Evolutionary conservation across 1,284 basidiomycete species (phyloP).

Genomic region (Ceratobasidium theobromae): DNA sequence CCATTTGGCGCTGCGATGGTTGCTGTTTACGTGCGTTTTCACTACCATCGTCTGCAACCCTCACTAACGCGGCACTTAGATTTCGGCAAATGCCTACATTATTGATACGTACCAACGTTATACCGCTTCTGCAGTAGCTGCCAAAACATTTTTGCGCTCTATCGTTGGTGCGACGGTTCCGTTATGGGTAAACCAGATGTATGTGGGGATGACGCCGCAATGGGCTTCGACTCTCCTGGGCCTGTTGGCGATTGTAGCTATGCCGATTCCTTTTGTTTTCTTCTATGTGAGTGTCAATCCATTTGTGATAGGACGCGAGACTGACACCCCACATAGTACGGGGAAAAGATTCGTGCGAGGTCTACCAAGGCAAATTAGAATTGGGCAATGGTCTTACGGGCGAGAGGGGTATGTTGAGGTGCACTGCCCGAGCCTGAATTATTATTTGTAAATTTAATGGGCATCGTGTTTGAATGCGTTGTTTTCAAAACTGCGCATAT

Average conservation of each 20-base stretch:
- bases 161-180: slow-evolving; percentile 46
- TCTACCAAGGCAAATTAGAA: slow-evolving; percentile 18
- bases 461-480: no score
- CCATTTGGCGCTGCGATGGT: slow-evolving; percentile 19
- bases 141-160: slow-evolving; percentile 51
- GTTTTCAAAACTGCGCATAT: no score
- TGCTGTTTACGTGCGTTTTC: slow-evolving; percentile 30
- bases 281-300: slow-evolving; percentile 6
- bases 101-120: slow-evolving; percentile 39
- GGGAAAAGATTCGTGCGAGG: slow-evolving; percentile 19
- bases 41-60: neutral
- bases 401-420: no score
- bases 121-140: slow-evolving; percentile 47
- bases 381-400: neutral
- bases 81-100: slow-evolving; percentile 37
- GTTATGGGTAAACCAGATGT: slow-evolving; percentile 40
- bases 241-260: slow-evolving; percentile 29
- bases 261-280: slow-evolving; percentile 25
- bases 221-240: slow-evolving; percentile 35
- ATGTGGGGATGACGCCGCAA: slow-evolving; percentile 29
- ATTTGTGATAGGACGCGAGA: neutral
- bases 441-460: no score
- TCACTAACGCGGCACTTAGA: slow-evolving; percentile 8
- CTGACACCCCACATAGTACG: neutral
- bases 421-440: no score